phyloP scores from a whole-genome alignment of 495 filamentous ascomycete species.

The Lichina pygmaea region DNA sequence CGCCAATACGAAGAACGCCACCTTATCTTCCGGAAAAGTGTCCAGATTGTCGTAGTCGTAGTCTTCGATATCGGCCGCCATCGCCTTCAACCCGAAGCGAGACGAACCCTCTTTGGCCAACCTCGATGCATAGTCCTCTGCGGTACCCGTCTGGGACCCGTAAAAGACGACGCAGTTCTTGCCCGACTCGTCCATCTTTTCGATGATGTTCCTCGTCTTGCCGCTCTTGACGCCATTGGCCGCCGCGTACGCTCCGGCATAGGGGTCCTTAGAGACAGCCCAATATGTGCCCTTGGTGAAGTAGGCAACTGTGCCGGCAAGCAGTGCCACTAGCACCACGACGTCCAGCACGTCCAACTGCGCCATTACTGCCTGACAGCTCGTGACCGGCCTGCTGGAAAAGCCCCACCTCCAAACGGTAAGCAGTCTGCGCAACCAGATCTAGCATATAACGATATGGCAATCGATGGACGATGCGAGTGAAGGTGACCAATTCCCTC shows the following conservation, averaged over 20 bases:
- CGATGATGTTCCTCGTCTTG: slow-evolving; percentile 71
- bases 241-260: slow-evolving; percentile 38
- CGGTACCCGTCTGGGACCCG: slow-evolving; percentile 92
- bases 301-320: slow-evolving; percentile 75
- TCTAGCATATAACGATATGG: too few relatives aligned
- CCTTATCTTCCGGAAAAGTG: slow-evolving; percentile 61
- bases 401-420: too few relatives aligned
- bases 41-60: slow-evolving; percentile 95
- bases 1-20: slow-evolving; percentile 84
- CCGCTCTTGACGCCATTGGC: slow-evolving; percentile 55
- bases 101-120: slow-evolving; percentile 93
- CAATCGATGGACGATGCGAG: too few relatives aligned
- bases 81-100: slow-evolving; percentile 87
- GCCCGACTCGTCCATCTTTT: slow-evolving; percentile 83
- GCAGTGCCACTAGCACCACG: slow-evolving; percentile 58
- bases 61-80: slow-evolving; percentile 94
- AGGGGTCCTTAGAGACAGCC: slow-evolving; percentile 69
- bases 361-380: slow-evolving; percentile 32
- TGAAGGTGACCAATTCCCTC: too few relatives aligned
- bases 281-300: slow-evolving; percentile 92
- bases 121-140: slow-evolving; percentile 95
- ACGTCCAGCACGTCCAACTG: slow-evolving; percentile 91
- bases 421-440: too few relatives aligned
- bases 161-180: slow-evolving; percentile 99
- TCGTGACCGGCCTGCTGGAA: too few relatives aligned